These are phyloP conservation scores for Chrysosporium queenslandicum DNA, from an alignment of 2,329 filamentous ascomycete species.

Conservation along the genomic window DNA sequence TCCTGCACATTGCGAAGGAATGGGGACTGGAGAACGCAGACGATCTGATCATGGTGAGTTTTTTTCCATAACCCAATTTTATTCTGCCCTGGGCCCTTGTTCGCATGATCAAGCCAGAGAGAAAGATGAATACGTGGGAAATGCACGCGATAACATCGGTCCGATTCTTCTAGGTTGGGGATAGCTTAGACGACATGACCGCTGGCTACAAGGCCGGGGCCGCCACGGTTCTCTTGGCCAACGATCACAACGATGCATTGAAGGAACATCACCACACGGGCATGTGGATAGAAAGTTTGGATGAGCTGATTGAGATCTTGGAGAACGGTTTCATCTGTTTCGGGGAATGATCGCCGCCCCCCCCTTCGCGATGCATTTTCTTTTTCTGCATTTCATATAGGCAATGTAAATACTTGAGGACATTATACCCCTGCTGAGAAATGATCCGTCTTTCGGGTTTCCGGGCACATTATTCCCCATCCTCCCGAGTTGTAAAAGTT, in stretches of 20 bases:
- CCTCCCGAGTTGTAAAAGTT: too few species aligned
- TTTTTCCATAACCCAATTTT: not conserved
- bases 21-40: constrained; percentile 54
- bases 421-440: too few species aligned
- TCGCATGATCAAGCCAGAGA: too few species aligned
- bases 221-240: constrained; percentile 78
- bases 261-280: constrained; percentile 66
- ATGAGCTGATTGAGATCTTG: constrained; percentile 65
- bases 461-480: too few species aligned
- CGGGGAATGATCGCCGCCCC: not conserved
- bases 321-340: constrained; percentile 61
- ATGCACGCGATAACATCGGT: not conserved
- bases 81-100: too few species aligned
- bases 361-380: not conserved
- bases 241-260: constrained; percentile 66
- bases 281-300: constrained; percentile 58
- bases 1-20: constrained; percentile 67
- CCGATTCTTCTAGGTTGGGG: constrained; percentile 44
- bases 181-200: constrained; percentile 86
- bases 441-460: too few species aligned
- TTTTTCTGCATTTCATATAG: not conserved
- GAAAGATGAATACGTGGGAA: not conserved
- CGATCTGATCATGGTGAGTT: constrained; percentile 48
- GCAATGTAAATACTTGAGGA: not conserved
- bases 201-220: constrained; percentile 75